phyloP scores from a whole-genome alignment of 2,329 filamentous ascomycete genomes.

The Cladophialophora yegresii region DNA sequence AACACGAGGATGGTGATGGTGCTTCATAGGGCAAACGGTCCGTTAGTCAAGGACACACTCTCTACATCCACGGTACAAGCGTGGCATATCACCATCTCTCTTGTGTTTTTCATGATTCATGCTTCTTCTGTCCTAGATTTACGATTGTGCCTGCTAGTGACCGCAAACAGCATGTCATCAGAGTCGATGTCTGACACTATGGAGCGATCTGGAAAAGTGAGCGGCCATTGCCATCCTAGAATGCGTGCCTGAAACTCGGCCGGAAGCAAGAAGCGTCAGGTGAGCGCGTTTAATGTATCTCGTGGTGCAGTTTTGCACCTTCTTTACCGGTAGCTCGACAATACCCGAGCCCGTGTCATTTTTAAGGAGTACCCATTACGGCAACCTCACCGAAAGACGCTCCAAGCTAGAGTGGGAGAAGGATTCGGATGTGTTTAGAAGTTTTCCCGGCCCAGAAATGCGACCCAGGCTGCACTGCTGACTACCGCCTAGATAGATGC shows the following conservation, averaged over 20 bases:
- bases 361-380: not conserved
- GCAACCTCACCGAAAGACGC: not conserved
- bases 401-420: not conserved
- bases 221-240: not conserved
- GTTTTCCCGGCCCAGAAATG: not conserved
- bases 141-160: no score
- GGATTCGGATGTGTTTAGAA: not conserved
- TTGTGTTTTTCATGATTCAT: not conserved
- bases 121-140: not conserved
- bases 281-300: not conserved
- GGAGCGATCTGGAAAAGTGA: not conserved
- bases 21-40: not conserved
- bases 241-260: not conserved
- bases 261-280: not conserved
- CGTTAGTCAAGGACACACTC: not conserved
- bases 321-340: not conserved
- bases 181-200: not conserved
- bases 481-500: not conserved
- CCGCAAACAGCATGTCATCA: not conserved
- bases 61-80: not conserved
- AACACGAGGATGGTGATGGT: not conserved
- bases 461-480: not conserved
- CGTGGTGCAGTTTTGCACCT: not conserved
- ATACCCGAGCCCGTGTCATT: not conserved
- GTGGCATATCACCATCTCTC: not conserved